These are phyloP conservation scores for Sicyos edulis DNA, from an alignment of 306 rosid species.

Conservation along the genomic window DNA sequence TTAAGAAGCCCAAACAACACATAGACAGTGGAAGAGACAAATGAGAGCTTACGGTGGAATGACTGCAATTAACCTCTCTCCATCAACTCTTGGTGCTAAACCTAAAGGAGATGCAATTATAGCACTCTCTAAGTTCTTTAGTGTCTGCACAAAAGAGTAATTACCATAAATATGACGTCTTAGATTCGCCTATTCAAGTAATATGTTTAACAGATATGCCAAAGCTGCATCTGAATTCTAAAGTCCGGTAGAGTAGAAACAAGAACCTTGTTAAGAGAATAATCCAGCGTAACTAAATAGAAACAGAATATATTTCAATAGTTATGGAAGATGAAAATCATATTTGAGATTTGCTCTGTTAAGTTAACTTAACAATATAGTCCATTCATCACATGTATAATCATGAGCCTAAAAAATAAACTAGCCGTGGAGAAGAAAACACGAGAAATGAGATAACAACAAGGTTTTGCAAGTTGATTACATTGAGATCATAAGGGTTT, in stretches of 20 bases:
- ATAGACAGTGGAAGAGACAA: neutral
- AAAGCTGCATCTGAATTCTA: neutral
- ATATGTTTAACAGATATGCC: neutral
- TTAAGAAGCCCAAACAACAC: neutral
- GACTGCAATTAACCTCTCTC: slow-evolving; percentile 82
- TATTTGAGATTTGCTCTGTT: neutral
- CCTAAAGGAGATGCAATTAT: slow-evolving; percentile 83
- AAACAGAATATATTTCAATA: neutral
- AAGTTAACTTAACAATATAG: neutral
- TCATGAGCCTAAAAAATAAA: neutral
- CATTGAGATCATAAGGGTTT: slow-evolving; percentile 77
- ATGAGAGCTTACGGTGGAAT: slow-evolving; percentile 76
- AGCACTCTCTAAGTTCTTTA: slow-evolving; percentile 71
- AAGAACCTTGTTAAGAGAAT: neutral
- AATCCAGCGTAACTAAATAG: neutral
- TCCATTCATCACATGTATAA: neutral
- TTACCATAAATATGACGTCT: neutral
- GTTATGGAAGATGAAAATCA: neutral
- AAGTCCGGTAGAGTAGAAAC: neutral
- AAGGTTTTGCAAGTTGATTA: slow-evolving; percentile 25
- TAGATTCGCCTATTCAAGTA: neutral
- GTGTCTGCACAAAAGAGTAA: slow-evolving; percentile 43
- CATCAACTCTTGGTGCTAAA: slow-evolving; percentile 68
- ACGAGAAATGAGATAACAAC: neutral
- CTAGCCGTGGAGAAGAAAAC: neutral